Evolutionary conservation across 1,139 yeast species (phyloP).

Genomic region (Pichia sp.): DNA sequence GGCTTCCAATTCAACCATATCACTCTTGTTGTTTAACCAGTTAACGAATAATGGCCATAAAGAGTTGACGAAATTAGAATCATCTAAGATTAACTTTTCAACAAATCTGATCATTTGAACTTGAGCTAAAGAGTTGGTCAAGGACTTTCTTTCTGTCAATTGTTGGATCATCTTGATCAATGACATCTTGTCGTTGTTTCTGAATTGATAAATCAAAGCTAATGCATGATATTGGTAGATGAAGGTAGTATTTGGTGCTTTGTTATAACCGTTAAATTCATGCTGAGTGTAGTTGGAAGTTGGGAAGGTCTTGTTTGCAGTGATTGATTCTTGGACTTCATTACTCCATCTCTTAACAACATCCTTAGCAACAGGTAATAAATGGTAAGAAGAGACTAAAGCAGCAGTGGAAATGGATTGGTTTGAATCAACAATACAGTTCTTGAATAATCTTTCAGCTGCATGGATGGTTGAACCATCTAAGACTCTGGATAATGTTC

Average conservation of each 20-base stretch:
- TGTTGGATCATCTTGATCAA: slow-evolving; percentile 87
- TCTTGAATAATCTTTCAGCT: slow-evolving; percentile 89
- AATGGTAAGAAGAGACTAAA: slow-evolving; percentile 83
- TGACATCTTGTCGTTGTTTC: slow-evolving; percentile 94
- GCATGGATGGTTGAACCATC: slow-evolving; percentile 94
- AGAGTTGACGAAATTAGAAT: slow-evolving; percentile 51
- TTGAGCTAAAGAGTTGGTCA: slow-evolving; percentile 74
- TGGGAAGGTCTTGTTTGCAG: slow-evolving; percentile 68
- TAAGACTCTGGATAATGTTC: slow-evolving; percentile 86
- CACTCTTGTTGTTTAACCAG: slow-evolving; percentile 80
- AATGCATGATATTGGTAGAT: slow-evolving; percentile 96
- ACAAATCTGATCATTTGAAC: slow-evolving; percentile 85
- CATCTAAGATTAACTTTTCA: slow-evolving; percentile 63
- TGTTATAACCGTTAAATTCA: slow-evolving; percentile 52
- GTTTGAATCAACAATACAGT: slow-evolving; percentile 88
- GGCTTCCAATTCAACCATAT: slow-evolving; percentile 93
- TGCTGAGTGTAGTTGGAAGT: slow-evolving; percentile 50
- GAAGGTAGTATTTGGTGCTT: slow-evolving; percentile 65
- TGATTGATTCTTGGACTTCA: slow-evolving; percentile 87
- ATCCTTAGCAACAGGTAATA: slow-evolving; percentile 86
- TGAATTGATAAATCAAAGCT: slow-evolving; percentile 83
- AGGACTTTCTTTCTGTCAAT: slow-evolving; percentile 52
- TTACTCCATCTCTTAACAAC: slow-evolving; percentile 92
- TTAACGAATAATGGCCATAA: slow-evolving; percentile 65
- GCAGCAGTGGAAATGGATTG: slow-evolving; percentile 94